Percentiles rank a stretch among this genome's conserved stretches.
phyloP scores from a whole-genome alignment of 148 eudicot species.

The Fallopia convolvulus region DNA sequence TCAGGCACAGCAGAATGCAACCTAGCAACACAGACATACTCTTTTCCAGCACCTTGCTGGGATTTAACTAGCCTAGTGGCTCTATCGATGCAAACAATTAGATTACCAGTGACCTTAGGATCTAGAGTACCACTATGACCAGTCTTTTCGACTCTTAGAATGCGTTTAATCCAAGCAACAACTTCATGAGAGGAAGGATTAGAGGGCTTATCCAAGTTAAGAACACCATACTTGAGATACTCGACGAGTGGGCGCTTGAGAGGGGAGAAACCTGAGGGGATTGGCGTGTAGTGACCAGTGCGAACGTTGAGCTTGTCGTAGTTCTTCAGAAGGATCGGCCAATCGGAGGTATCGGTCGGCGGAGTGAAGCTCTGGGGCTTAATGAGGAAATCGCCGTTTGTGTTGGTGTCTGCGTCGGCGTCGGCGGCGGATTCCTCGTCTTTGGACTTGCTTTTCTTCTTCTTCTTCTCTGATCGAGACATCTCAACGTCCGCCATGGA shows the following conservation, averaged over 20 bases:
- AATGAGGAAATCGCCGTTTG: slow-evolving; percentile 34
- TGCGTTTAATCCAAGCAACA: slow-evolving; percentile 93
- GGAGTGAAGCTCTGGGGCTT: slow-evolving; percentile 75
- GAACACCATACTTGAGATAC: slow-evolving; percentile 62
- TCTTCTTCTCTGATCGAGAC: slow-evolving; percentile 41
- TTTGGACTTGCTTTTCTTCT: slow-evolving; percentile 34
- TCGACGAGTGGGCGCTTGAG: slow-evolving; percentile 64
- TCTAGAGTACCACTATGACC: slow-evolving; percentile 90
- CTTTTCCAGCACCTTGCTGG: slow-evolving; percentile 94
- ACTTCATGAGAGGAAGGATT: slow-evolving; percentile 93
- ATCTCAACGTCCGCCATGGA: slow-evolving; percentile 49
- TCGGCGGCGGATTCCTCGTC: slow-evolving; percentile 3
- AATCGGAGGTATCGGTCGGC: slow-evolving; percentile 52
- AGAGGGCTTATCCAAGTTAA: slow-evolving; percentile 86
- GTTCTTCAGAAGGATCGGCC: slow-evolving; percentile 90
- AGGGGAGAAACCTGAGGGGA: slow-evolving; percentile 74
- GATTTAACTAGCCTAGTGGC: slow-evolving; percentile 89
- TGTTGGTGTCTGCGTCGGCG: background rate
- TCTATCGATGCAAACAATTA: slow-evolving; percentile 81
- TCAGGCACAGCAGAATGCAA: slow-evolving; percentile 69
- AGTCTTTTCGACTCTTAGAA: slow-evolving; percentile 73
- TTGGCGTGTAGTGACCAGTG: slow-evolving; percentile 87
- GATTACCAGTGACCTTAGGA: slow-evolving; percentile 87
- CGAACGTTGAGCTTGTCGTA: slow-evolving; percentile 72
- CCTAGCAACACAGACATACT: slow-evolving; percentile 87